Evolutionary conservation across 345 rosid species (phyloP).

Genomic region (Brassica rapa): DNA sequence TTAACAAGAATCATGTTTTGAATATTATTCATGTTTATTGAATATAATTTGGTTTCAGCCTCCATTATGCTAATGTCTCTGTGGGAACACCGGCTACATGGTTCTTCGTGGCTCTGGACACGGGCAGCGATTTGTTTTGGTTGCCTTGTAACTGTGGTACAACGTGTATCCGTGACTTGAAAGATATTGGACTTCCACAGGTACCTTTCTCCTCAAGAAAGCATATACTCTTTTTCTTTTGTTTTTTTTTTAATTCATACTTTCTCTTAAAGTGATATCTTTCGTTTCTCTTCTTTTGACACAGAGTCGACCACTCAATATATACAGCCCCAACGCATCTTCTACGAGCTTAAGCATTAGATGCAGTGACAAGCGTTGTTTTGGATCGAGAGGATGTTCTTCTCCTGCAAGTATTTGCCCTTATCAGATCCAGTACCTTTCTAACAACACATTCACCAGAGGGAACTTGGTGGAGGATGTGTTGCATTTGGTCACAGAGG

Average conservation of each 20-base stretch:
- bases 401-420: constrained; percentile 55
- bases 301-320: constrained; percentile 53
- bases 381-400: constrained; percentile 42
- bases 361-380: constrained; percentile 62
- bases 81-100: constrained; percentile 72
- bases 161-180: constrained; percentile 52
- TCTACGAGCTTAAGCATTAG: constrained; percentile 59
- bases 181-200: constrained; percentile 19
- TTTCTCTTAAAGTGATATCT: not conserved
- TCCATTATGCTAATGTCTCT: constrained; percentile 75
- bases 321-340: constrained; percentile 66
- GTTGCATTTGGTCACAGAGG: constrained; percentile 56
- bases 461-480: constrained; percentile 67
- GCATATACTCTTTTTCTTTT: not conserved
- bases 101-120: constrained; percentile 87
- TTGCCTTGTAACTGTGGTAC: constrained; percentile 77
- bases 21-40: not conserved
- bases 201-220: constrained; percentile 32
- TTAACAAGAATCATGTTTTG: not conserved
- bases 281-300: constrained; percentile 1
- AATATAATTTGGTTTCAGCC: constrained; percentile 46
- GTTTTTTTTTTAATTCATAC: not conserved
- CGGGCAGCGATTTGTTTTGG: constrained; percentile 91
- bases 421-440: constrained; percentile 46
- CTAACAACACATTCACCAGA: constrained; percentile 49